Evolutionary conservation across 441 rosid genomes (phyloP), one percentile per base, ranked within the genome.

Genomic region (Biscutella laevigata): DNA sequence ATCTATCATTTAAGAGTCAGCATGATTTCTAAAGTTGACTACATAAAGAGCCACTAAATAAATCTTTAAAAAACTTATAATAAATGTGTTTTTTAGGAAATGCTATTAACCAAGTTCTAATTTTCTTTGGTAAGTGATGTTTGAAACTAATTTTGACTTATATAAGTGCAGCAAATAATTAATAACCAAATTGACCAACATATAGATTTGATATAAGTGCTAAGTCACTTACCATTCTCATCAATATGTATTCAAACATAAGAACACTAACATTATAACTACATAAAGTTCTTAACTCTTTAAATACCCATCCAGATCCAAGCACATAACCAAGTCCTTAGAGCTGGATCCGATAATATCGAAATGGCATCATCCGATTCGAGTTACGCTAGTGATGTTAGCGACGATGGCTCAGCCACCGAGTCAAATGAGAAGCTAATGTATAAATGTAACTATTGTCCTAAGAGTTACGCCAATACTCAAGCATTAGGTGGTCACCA

Each of bases 401-500:
- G 14, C 19, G 7, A 55, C 0, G 24, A 34, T 7, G 24, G 11
- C 4, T 37, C 22, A 13, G 21, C 17, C 12, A 4, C 9, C 1
- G 47, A 5, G 0, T 14, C n/a, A 3, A 12, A 5, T 4, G 32
- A 55, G 17, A 6, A 2, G 5, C 15, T 0, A 0, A 30, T 15
- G 1, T 39, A 24, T 32, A 17, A 22, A 38, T 63, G 68, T 25
- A 47, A 15, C 10, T 55, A 55, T 17, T 63, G 62, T 55, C 17
- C 19, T 1, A 55, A 19, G 10, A 24, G 0, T 0, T 64, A 21
- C 8, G 7, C 24, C 13, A 56, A 13, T 30, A 4, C 2, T 17
- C 67, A 53, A 47, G 62, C 37, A 6, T 55, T 54, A 3, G 37
- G 32, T 11, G 57, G 57, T 22, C 68, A 63, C 47, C 68, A 63